phyloP scores from a whole-genome alignment of 306 rosid genomes.

The Acacia confusa region DNA sequence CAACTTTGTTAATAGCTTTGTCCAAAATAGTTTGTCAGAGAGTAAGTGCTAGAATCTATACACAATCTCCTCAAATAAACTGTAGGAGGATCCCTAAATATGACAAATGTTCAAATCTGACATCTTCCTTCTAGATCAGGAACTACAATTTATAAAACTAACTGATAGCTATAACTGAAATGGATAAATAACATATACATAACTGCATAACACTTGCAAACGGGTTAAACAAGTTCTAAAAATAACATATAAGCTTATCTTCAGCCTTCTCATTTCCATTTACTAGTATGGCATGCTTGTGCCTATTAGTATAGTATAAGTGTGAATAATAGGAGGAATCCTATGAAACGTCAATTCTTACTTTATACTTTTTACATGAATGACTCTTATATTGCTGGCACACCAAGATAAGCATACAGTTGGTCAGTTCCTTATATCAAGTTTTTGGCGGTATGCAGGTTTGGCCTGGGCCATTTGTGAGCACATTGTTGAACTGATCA shows the following conservation, averaged over 20 bases:
- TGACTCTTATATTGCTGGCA: not conserved
- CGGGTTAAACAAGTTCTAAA: not conserved
- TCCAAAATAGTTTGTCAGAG: not conserved
- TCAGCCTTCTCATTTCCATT: not conserved
- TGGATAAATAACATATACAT: not conserved
- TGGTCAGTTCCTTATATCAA: constrained; percentile 17
- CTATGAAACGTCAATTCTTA: constrained; percentile 2
- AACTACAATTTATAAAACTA: not conserved
- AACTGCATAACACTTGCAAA: not conserved
- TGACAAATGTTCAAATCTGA: not conserved
- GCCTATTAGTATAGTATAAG: not conserved
- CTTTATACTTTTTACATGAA: not conserved
- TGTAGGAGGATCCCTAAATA: not conserved
- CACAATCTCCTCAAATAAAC: not conserved
- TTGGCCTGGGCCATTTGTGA: constrained; percentile 98
- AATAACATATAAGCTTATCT: not conserved
- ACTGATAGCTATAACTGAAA: not conserved
- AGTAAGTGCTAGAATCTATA: not conserved
- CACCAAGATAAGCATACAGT: not conserved
- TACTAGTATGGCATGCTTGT: not conserved
- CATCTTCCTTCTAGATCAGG: not conserved
- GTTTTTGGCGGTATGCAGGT: constrained; percentile 58
- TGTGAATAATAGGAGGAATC: not conserved
- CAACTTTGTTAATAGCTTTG: not conserved
- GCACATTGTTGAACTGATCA: constrained; percentile 85